Conservation (phyloP, 345 rosid species). For the Euphorbia lathyris region DNA sequence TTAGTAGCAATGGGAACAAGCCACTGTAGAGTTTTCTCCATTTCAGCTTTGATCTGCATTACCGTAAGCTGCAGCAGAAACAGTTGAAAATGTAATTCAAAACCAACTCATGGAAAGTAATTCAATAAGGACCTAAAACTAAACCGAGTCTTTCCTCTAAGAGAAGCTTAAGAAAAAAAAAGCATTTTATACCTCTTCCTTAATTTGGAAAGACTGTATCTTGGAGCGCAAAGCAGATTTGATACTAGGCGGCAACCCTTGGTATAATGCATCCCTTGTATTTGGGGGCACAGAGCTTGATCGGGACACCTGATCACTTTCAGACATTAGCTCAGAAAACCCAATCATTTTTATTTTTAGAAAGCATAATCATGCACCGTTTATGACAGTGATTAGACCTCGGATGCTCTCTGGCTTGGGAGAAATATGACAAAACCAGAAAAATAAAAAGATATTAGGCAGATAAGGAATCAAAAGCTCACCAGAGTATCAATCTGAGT, state of each 20-base stretch:
- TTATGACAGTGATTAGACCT: neutral
- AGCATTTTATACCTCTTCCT: conserved; percentile 62
- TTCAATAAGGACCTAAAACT: neutral
- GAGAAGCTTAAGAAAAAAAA: neutral
- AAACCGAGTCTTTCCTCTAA: neutral
- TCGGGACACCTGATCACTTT: conserved; percentile 70
- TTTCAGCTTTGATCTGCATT: conserved; percentile 81
- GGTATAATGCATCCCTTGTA: conserved; percentile 93
- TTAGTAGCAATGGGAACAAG: conserved; percentile 89
- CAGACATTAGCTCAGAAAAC: conserved; percentile 2
- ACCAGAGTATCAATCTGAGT: conserved; percentile 94
- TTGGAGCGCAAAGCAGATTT: conserved; percentile 79
- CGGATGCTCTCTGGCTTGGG: neutral
- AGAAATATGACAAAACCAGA: conserved; percentile 1
- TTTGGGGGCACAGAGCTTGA: conserved; percentile 90
- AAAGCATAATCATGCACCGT: neutral
- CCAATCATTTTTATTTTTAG: neutral
- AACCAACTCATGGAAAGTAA: neutral
- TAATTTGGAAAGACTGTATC: conserved; percentile 60
- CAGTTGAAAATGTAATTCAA: conserved; percentile 8
- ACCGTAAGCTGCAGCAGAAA: conserved; percentile 60
- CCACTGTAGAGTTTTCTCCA: conserved; percentile 96
- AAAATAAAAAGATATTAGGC: conserved; percentile 1
- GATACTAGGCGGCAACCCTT: conserved; percentile 82
- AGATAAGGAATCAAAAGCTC: conserved; percentile 44